Conservation (phyloP, 169 alveolate genomes). For the Eimeria necatrix region DNA sequence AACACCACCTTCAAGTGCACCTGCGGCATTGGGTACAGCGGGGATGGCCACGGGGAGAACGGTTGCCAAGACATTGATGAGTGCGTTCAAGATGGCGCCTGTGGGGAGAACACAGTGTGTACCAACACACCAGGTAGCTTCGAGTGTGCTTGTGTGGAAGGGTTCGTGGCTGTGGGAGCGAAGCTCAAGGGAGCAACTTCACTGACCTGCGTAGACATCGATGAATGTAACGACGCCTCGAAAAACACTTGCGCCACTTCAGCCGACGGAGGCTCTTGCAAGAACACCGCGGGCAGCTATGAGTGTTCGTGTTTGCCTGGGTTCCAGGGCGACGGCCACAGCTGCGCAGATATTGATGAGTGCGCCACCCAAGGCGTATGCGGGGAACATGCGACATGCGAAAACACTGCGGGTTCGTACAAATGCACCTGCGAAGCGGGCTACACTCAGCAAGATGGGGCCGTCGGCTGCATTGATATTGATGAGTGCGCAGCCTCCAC, state of each 20-base stretch:
- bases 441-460: constrained; percentile 6
- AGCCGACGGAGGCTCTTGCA: constrained; percentile 81
- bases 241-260: constrained; percentile 79
- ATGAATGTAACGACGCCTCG: constrained; percentile 75
- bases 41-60: constrained; percentile 67
- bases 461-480: constrained; percentile 37
- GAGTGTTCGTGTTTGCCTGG: constrained; percentile 83
- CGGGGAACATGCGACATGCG: constrained; percentile 78
- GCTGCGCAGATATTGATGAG: constrained; percentile 76
- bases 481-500: constrained; percentile 75
- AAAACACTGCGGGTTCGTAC: constrained; percentile 82
- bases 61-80: constrained; percentile 79
- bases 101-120: constrained; percentile 62
- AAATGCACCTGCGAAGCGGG: constrained; percentile 84
- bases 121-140: constrained; percentile 83
- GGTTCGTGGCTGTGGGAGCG: constrained; percentile 51
- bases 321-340: constrained; percentile 77
- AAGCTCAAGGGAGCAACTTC: background rate
- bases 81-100: constrained; percentile 22
- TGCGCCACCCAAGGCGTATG: constrained; percentile 61
- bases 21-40: constrained; percentile 83
- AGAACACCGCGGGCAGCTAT: constrained; percentile 84
- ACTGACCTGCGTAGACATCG: constrained; percentile 55
- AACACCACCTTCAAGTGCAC: constrained; percentile 82
- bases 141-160: constrained; percentile 81